A percentile compares a stretch with the other conserved stretches of the same genome.
Conservation (phyloP, 1,139 yeast species). For the Pichia sp. region DNA sequence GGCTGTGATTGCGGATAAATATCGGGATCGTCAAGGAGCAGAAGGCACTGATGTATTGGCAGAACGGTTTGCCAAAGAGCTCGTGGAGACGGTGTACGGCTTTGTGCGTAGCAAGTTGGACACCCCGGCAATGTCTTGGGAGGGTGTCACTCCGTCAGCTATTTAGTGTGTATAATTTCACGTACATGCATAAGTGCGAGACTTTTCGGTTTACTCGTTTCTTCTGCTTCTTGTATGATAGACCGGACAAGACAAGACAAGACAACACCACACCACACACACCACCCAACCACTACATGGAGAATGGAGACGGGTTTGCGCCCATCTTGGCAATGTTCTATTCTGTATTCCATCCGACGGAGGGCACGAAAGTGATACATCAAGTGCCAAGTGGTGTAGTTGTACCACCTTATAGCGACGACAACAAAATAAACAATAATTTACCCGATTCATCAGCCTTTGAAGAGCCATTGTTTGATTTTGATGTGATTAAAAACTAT, state of each 20-base stretch:
- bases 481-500: conserved; percentile 82
- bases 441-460: conserved; percentile 29
- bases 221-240: no score
- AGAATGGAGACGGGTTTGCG: conserved; percentile 47
- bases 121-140: conserved; percentile 14
- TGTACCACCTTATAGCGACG: conserved; percentile 29
- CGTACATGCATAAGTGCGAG: no score
- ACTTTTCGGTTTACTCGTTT: no score
- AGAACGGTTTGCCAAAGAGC: conserved; percentile 10
- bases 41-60: conserved; percentile 3
- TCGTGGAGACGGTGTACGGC: conserved; percentile 10
- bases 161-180: no score
- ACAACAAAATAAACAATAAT: conserved; percentile 12
- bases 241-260: no score
- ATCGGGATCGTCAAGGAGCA: no score
- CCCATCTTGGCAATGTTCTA: conserved; percentile 85
- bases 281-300: conserved; percentile 28
- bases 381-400: conserved; percentile 76
- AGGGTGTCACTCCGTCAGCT: conserved; percentile 7
- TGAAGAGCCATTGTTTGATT: conserved; percentile 53
- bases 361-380: conserved; percentile 88
- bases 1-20: conserved; percentile 8
- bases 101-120: conserved; percentile 7
- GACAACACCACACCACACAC: no score
- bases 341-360: conserved; percentile 90